Evolutionary conservation across 2,329 filamentous ascomycete species (phyloP).

Genomic region (Colletotrichum neosansevieriae): DNA sequence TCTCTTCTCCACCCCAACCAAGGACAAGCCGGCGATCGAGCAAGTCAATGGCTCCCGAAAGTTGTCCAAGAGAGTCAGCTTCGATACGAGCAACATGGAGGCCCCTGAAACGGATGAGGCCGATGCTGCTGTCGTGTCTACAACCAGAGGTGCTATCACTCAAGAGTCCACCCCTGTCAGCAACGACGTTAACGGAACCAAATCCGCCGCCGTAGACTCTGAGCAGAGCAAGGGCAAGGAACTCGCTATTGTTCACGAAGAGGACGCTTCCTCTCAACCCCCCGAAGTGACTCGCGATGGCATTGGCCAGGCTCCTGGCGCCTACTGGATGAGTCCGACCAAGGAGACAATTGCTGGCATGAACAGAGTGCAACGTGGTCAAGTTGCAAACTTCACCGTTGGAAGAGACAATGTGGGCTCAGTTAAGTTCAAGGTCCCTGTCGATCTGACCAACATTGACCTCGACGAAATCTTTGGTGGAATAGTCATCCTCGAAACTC

Average conservation of each 20-base stretch:
- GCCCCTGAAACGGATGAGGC: constrained; percentile 28
- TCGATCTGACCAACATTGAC: constrained; percentile 84
- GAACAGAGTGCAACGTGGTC: constrained; percentile 82
- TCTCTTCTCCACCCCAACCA: constrained; percentile 72
- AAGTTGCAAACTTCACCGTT: constrained; percentile 80
- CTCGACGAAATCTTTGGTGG: constrained; percentile 83
- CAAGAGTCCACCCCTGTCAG: constrained; percentile 16
- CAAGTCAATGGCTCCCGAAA: constrained; percentile 61
- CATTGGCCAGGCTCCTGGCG: constrained; percentile 69
- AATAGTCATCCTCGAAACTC: constrained; percentile 81
- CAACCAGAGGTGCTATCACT: constrained; percentile 2
- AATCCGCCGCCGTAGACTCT: constrained; percentile 64
- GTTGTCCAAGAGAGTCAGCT: constrained; percentile 90
- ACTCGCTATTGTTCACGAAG: constrained; percentile 82
- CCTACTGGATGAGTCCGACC: constrained; percentile 88
- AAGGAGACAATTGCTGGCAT: constrained; percentile 81
- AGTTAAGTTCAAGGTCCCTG: constrained; percentile 83
- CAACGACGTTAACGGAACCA: constrained; percentile 35
- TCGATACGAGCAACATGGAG: constrained; percentile 75
- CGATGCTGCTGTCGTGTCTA: constrained; percentile 20
- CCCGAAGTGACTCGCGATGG: constrained; percentile 45
- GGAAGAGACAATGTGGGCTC: constrained; percentile 85
- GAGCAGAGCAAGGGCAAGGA: constrained; percentile 81
- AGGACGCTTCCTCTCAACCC: constrained; percentile 57
- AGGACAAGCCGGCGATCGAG: constrained; percentile 60